These are phyloP conservation scores for Dianthus caryophyllus DNA, from an alignment of 148 eudicot species.

Conservation along the genomic window DNA sequence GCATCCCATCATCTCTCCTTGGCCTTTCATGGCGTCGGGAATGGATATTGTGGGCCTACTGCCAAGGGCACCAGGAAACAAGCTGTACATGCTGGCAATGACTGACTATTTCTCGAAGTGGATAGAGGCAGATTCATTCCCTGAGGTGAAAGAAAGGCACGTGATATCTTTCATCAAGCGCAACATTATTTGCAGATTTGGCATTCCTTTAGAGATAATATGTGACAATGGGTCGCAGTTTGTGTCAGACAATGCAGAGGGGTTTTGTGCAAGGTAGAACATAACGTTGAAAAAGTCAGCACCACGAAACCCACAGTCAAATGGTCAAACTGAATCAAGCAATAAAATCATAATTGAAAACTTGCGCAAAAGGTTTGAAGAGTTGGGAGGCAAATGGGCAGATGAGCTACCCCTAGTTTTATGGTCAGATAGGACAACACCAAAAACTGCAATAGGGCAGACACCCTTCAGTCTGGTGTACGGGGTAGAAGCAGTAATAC, in stretches of 20 bases:
- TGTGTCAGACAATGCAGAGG: neutral
- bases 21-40: neutral
- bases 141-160: neutral
- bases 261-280: neutral
- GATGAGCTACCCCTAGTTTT: no score
- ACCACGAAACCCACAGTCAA: neutral
- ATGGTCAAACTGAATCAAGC: neutral
- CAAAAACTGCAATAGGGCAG: neutral
- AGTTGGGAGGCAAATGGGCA: neutral
- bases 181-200: neutral
- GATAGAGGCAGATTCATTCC: no score
- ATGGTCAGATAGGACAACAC: no score
- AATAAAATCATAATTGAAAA: neutral
- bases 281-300: neutral
- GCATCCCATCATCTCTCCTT: no score
- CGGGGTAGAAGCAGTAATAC: neutral
- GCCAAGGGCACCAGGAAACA: no score
- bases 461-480: neutral
- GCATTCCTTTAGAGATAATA: neutral
- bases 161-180: neutral
- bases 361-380: neutral
- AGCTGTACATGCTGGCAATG: no score
- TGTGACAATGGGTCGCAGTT: neutral
- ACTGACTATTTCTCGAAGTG: no score
- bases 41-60: neutral